Evolutionary conservation across 2,329 filamentous ascomycete species (phyloP).

Genomic region (Fusarium heterosporum): DNA sequence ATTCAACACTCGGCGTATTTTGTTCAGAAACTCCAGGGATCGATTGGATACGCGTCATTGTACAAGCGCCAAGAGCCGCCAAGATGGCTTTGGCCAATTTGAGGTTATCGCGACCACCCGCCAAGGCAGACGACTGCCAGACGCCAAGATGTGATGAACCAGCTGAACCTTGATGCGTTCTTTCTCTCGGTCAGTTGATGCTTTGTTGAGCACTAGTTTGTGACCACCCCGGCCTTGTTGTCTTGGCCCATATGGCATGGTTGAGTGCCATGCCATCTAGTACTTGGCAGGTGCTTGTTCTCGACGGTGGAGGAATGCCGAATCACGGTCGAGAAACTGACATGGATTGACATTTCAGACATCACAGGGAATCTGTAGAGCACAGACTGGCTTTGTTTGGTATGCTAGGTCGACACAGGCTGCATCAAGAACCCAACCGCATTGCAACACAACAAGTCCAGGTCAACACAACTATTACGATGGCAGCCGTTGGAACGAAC

Average conservation of each 20-base stretch:
- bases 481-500: conserved; percentile 28
- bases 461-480: conserved; percentile 18
- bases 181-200: conserved; percentile 31
- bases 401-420: not conserved
- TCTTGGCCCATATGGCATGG: conserved; percentile 8
- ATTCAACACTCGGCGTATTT: conserved; percentile 21
- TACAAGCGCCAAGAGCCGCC: conserved; percentile 41
- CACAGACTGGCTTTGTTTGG: conserved; percentile 2
- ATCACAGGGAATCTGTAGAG: conserved; percentile 11
- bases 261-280: conserved; percentile 6
- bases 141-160: conserved; percentile 28
- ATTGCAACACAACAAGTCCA: not conserved
- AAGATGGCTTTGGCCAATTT: conserved; percentile 24
- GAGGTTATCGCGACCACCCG: conserved; percentile 31
- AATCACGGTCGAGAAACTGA: conserved; percentile 6
- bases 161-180: conserved; percentile 44
- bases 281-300: conserved; percentile 6
- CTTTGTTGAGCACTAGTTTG: conserved; percentile 30
- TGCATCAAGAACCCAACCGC: conserved; percentile 1
- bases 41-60: conserved; percentile 36
- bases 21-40: conserved; percentile 7
- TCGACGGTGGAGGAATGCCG: conserved; percentile 30
- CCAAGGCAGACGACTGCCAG: conserved; percentile 24
- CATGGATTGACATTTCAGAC: conserved; percentile 4
- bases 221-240: conserved; percentile 2